Percentiles rank a stretch among this genome's conserved stretches.
Evolutionary conservation across 2,329 filamentous ascomycete genomes (phyloP).

Genomic region (Epichloe typhina): DNA sequence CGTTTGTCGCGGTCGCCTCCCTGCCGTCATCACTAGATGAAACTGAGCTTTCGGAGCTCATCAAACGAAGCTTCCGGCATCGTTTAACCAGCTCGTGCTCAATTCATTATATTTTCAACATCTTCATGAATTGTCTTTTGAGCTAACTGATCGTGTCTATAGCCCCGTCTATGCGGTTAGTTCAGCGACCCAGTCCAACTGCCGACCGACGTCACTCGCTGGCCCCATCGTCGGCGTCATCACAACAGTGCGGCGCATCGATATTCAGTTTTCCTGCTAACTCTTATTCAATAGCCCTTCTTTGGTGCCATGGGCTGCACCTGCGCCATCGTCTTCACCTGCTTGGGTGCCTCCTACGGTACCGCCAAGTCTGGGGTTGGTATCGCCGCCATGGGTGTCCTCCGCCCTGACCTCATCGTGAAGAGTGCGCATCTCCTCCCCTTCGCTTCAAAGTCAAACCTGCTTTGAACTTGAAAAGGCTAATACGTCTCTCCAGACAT

Average conservation of each 20-base stretch:
- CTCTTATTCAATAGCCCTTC: constrained; percentile 50
- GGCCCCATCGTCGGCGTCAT: constrained; percentile 8
- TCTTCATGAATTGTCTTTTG: constrained; percentile 2
- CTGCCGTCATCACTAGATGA: constrained; percentile 18
- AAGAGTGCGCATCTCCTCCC: constrained; percentile 61
- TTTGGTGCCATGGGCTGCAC: constrained; percentile 98
- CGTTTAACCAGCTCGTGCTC: constrained; percentile 5
- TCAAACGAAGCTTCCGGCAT: constrained; percentile 18
- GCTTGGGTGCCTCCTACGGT: constrained; percentile 92
- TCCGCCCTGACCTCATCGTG: constrained; percentile 94
- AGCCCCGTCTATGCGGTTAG: constrained; percentile 99
- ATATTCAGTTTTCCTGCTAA: constrained; percentile 19
- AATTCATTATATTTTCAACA: background rate
- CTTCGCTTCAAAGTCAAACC: background rate
- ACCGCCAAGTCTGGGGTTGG: constrained; percentile 98
- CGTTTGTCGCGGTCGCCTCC: constrained; percentile 27
- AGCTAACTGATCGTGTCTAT: constrained; percentile 30
- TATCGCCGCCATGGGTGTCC: constrained; percentile 96
- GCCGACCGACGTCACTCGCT: constrained; percentile 18
- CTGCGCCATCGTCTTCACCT: constrained; percentile 93
- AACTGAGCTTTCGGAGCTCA: constrained; percentile 9
- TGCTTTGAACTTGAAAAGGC: constrained; percentile 1
- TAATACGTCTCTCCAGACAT: constrained; percentile 53
- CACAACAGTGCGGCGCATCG: constrained; percentile 9
- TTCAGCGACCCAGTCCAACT: constrained; percentile 25